phyloP scores from a whole-genome alignment of 257 asterid species.

The Eustoma russellianum region DNA sequence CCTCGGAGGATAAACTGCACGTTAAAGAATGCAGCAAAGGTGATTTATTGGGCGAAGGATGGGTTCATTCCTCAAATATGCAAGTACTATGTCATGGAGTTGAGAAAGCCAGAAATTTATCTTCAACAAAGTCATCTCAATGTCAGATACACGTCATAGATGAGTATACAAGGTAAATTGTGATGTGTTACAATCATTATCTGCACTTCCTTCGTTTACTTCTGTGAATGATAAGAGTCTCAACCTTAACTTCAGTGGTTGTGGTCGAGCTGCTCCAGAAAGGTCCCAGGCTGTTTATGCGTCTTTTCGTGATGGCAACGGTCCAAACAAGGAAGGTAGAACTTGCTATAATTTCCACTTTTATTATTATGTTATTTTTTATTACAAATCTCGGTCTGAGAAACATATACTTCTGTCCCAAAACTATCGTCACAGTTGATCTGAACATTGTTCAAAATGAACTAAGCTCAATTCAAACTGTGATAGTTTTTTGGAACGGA shows the following conservation, averaged over 20 bases:
- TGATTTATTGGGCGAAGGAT: background rate
- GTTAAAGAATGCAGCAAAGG: background rate
- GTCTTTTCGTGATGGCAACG: background rate
- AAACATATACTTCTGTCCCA: no score
- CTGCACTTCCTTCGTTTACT: no score
- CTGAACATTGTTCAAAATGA: no score
- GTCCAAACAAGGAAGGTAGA: conserved; percentile 7
- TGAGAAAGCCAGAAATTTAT: background rate
- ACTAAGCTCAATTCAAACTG: no score
- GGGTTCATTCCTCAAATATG: background rate
- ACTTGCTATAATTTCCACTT: background rate
- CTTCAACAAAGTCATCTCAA: background rate
- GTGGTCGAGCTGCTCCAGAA: background rate
- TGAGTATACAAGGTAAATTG: background rate
- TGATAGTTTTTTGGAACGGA: no score
- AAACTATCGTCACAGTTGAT: no score
- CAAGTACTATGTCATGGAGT: background rate
- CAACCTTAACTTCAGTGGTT: conserved; percentile 4
- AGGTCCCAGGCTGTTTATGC: background rate
- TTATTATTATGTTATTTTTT: no score
- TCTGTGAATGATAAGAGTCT: no score
- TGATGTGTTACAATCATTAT: no score
- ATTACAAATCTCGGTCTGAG: no score
- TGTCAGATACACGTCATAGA: background rate
- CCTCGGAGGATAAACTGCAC: no score